Base-by-base conservation (phyloP, 352 stramenopile genomes). In the Phytophthora cactorum region DNA sequence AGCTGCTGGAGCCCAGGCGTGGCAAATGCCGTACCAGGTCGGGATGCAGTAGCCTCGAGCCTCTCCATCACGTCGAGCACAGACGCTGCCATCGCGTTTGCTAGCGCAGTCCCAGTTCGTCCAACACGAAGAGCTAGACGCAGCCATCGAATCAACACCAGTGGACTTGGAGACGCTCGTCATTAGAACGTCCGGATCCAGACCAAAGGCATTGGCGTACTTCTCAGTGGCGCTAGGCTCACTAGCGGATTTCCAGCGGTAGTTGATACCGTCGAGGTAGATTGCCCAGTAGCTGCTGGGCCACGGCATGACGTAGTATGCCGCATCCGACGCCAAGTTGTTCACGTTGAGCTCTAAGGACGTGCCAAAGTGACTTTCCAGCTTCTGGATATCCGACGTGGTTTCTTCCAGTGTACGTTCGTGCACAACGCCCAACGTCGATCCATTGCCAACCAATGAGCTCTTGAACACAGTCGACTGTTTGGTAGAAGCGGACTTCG, bases 251-350 rank as follows among this genome's bases (percentile, higher is more conserved):
- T 53, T 65, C 79, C 79, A 84, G 11, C 55, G 66, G 64, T 75
- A 75, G 72, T 91, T 91, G 72, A 91, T 91, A 43, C 82, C 74
- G 65, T 91, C 82, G 10, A 74, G 50, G 67, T 85, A 91, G 32
- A 71, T 68, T 3, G 82, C 77, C 78, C 78, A 91, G 68, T 91
- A 91, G 59, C 78, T 87, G 34, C 75, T 77, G 6, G 79, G 79
- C 79, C 79, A 87, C 27, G 75, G 78, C 53, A 72, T 79, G 17
- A 68, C 50, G 39, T 68, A 55, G 39, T 65, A 79, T 12, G 57
- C 63, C 2, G 54, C 72, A 50, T 47, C 59, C 0, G 54, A 43
- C 22, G 55, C 52, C 7, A 79, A 52, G 28, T 68, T 76, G 15
- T 74, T 64, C 4, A 77, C 51, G 38, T 79, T 67, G 50, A 78